phyloP scores from a whole-genome alignment of 768 basidiomycete species.

The Lactifluus subvellereus region DNA sequence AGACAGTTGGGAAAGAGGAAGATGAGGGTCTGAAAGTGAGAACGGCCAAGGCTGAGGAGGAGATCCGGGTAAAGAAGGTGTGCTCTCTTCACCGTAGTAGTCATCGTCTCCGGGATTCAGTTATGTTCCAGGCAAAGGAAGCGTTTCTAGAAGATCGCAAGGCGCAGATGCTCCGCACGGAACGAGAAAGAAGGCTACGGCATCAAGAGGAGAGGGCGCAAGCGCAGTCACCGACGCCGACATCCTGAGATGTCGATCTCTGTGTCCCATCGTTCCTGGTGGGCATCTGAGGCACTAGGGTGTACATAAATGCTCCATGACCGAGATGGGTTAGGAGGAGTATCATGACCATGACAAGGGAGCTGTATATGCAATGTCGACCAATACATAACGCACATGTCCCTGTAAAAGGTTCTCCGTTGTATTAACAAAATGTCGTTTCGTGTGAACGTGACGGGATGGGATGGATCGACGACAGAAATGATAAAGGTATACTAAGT shows the following conservation, averaged over 20 bases:
- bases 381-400: neutral
- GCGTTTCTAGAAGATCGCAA: slow-evolving; percentile 77
- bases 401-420: neutral
- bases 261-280: neutral
- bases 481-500: neutral
- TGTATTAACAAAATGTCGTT: neutral
- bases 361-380: neutral
- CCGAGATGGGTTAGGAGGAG: neutral
- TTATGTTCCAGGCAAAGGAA: slow-evolving; percentile 55
- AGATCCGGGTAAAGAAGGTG: slow-evolving; percentile 53
- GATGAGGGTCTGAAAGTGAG: slow-evolving; percentile 43
- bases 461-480: neutral
- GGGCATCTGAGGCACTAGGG: neutral
- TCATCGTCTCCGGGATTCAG: neutral
- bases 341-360: neutral
- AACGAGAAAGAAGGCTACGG: slow-evolving; percentile 44
- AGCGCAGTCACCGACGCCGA: neutral
- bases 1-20: slow-evolving; percentile 44
- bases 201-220: neutral
- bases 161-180: slow-evolving; percentile 46
- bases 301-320: neutral
- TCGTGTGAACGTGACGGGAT: neutral
- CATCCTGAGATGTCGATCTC: neutral
- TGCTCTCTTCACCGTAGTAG: neutral
- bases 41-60: slow-evolving; percentile 54